Evolutionary conservation across 768 basidiomycete species (phyloP), one percentile per base, ranked within the genome.

Genomic region (Boletus rufocinnamomeus): DNA sequence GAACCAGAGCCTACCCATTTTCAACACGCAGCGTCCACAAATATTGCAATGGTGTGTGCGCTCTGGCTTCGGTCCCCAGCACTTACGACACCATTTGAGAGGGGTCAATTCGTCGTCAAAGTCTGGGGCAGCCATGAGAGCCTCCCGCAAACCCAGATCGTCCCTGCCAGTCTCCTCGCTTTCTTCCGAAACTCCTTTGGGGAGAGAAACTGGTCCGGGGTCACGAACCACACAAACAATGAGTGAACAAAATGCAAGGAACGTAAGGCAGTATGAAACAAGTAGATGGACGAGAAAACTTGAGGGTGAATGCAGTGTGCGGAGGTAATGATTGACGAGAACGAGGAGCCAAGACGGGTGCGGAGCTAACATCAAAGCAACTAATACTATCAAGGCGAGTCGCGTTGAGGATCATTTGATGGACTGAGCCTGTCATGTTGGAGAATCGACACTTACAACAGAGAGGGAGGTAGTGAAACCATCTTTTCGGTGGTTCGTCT

Each of bases 21-120:
- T 93, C 40, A 93, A 74, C 13, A 93, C 87, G 68, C 92, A 93
- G 38, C 89, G 81, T 38, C 84, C 83, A 69, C 91, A 94, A 34
- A 81, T 69, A 16, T 79, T 81, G 66, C 90, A 94, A 66, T 94
- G 91, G 66, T 93, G 91, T 2, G 89, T 74, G 49, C 92, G 79
- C 64, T 92, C 90, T 6, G 91, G 89, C 73, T 89, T 91, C 0
- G 88, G 86, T 45, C 79, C 83, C 84, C 84, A 88, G 68, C 91
- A 94, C 59, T 85, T 86, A 53, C 84, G 81, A 70, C 91, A 93
- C 88, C 89, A 93, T 61, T 77, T 84, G 23, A 81, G 82, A 1
- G 85, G 84, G 6, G 75, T 76, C 55, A 79, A 75, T 50, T 86
- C 85, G 34, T 80, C 76, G 52, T 88, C 86, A 37, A 80, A 76